Percentiles rank a stretch among this genome's conserved stretches.
Conservation (phyloP, 805 yeast genomes). For the Candida koratica region DNA sequence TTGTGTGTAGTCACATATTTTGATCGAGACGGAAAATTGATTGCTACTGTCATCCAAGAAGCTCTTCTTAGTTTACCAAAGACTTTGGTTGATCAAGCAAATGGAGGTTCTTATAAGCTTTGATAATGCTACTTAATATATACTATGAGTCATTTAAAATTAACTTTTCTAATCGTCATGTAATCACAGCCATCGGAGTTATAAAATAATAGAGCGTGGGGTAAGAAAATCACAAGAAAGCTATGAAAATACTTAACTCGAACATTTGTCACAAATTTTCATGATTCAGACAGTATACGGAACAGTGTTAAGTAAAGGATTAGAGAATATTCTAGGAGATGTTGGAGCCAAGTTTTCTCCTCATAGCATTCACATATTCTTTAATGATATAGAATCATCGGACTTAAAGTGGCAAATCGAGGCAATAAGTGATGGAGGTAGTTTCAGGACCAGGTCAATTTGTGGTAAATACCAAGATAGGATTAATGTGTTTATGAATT, state of each 20-base stretch:
- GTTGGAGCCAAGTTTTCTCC: slow-evolving; percentile 7
- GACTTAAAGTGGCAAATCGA: slow-evolving; percentile 31
- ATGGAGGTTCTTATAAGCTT: slow-evolving; percentile 10
- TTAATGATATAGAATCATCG: slow-evolving; percentile 16
- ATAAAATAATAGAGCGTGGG: slow-evolving; percentile 4
- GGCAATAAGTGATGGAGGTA: slow-evolving; percentile 32
- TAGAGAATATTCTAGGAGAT: not conserved
- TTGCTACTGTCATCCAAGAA: slow-evolving; percentile 34
- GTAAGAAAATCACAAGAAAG: slow-evolving; percentile 9
- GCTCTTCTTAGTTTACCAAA: slow-evolving; percentile 21
- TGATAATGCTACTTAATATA: no score
- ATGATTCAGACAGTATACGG: slow-evolving; percentile 3
- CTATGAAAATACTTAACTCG: not conserved
- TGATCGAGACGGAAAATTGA: slow-evolving; percentile 25
- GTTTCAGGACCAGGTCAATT: slow-evolving; percentile 30
- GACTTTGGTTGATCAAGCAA: not conserved
- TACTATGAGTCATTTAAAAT: no score
- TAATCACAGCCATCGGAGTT: no score
- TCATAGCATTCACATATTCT: slow-evolving; percentile 33
- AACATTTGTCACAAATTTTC: not conserved
- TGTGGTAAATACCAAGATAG: slow-evolving; percentile 26
- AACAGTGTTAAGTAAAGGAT: slow-evolving; percentile 2
- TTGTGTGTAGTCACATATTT: slow-evolving; percentile 25
- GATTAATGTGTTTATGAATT: slow-evolving; percentile 25
- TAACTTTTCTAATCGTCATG: no score